Percentiles rank a stretch among this genome's conserved stretches.
phyloP scores from a whole-genome alignment of 306 rosid species.

The Potentilla sterilis region DNA sequence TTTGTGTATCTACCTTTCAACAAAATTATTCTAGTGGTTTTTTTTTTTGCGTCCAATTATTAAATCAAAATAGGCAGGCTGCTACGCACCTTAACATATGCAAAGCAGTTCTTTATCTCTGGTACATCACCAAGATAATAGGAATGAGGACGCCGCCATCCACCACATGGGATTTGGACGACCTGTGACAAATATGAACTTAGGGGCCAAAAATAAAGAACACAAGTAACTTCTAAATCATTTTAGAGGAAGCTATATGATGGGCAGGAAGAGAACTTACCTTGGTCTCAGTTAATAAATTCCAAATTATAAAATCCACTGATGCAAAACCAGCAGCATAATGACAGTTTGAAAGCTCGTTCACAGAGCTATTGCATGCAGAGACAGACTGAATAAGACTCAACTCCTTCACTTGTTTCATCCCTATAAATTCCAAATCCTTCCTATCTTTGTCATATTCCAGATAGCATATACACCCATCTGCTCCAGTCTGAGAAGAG shows the following conservation, averaged over 20 bases:
- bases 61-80: slow-evolving; percentile 14
- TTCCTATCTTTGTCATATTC: slow-evolving; percentile 62
- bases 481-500: slow-evolving; percentile 82
- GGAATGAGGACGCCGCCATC: slow-evolving; percentile 98
- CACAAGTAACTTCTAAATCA: background rate
- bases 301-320: slow-evolving; percentile 76
- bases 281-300: slow-evolving; percentile 56
- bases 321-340: slow-evolving; percentile 94
- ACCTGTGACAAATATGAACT: slow-evolving; percentile 47
- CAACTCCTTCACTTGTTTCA: slow-evolving; percentile 94
- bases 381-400: slow-evolving; percentile 63
- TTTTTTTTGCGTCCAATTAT: too few species aligned
- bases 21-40: background rate
- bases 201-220: slow-evolving; percentile 18
- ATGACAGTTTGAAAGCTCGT: slow-evolving; percentile 35
- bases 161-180: slow-evolving; percentile 83
- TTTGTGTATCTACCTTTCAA: background rate
- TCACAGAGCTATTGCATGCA: slow-evolving; percentile 35
- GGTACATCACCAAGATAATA: slow-evolving; percentile 81
- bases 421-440: slow-evolving; percentile 77
- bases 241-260: slow-evolving; percentile 17
- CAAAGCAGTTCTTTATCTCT: slow-evolving; percentile 79
- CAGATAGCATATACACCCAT: slow-evolving; percentile 87
- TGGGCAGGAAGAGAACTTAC: slow-evolving; percentile 35
- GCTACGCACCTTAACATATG: slow-evolving; percentile 78